Evolutionary conservation across 768 basidiomycete genomes (phyloP).

Genomic region (Trametes villosa): DNA sequence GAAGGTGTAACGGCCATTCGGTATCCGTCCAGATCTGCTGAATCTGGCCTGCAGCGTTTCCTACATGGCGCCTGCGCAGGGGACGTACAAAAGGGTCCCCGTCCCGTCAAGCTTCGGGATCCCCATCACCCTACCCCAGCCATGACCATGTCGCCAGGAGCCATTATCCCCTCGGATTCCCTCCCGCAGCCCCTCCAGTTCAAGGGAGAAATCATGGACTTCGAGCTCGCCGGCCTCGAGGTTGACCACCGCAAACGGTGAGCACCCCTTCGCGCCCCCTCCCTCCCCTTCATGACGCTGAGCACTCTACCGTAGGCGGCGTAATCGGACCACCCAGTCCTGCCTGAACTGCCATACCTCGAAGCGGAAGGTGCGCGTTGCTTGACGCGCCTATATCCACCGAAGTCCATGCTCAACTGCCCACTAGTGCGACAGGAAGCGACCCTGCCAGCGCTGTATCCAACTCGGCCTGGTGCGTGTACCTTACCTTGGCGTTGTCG

Average conservation of each 20-base stretch:
- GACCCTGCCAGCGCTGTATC: slow-evolving; percentile 90
- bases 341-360: slow-evolving; percentile 91
- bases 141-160: slow-evolving; percentile 27
- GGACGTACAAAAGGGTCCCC: slow-evolving; percentile 25
- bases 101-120: slow-evolving; percentile 21
- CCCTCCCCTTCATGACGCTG: slow-evolving; percentile 29
- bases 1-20: slow-evolving; percentile 18
- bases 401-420: slow-evolving; percentile 1
- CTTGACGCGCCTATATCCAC: background rate
- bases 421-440: slow-evolving; percentile 83
- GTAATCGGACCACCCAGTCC: slow-evolving; percentile 91
- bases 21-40: slow-evolving; percentile 22
- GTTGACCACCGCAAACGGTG: slow-evolving; percentile 39
- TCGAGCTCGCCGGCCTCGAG: slow-evolving; percentile 48
- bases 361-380: slow-evolving; percentile 76
- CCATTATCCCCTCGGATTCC: slow-evolving; percentile 23
- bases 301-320: slow-evolving; percentile 71
- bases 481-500: slow-evolving; percentile 25
- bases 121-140: slow-evolving; percentile 19
- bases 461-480: slow-evolving; percentile 77
- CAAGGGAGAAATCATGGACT: slow-evolving; percentile 79
- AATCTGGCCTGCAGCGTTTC: slow-evolving; percentile 23
- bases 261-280: slow-evolving; percentile 11
- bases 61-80: slow-evolving; percentile 21
- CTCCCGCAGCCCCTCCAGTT: slow-evolving; percentile 50